These are phyloP conservation scores for Malassezia obtusa DNA, from an alignment of 1,284 basidiomycete species.

Conservation along the genomic window DNA sequence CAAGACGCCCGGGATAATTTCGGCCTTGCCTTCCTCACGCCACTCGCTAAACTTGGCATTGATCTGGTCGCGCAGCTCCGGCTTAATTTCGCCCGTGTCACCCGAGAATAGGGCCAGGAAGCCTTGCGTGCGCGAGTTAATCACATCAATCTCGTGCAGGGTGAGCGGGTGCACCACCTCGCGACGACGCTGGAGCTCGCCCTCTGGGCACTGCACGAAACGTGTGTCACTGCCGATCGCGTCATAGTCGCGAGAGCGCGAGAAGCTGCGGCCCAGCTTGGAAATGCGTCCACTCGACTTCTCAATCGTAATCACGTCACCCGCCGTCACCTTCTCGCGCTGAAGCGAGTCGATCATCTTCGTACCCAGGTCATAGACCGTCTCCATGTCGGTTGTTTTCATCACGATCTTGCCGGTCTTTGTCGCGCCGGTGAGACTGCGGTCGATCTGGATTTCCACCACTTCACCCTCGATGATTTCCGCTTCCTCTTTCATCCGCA, in stretches of 20 bases:
- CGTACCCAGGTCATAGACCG: constrained; percentile 92
- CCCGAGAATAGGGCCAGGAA: constrained; percentile 59
- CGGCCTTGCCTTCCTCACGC: constrained; percentile 97
- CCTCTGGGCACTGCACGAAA: constrained; percentile 95
- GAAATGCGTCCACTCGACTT: constrained; percentile 92
- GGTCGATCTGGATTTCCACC: constrained; percentile 95
- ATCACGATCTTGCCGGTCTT: constrained; percentile 96
- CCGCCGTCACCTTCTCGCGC: constrained; percentile 92
- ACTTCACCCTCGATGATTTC: constrained; percentile 97
- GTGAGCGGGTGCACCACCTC: constrained; percentile 95
- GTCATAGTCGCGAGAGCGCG: constrained; percentile 91
- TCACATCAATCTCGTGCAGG: constrained; percentile 96
- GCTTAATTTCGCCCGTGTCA: constrained; percentile 97
- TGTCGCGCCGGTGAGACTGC: constrained; percentile 89
- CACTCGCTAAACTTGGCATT: constrained; percentile 94
- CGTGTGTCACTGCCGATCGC: constrained; percentile 87
- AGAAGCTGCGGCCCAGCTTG: constrained; percentile 90
- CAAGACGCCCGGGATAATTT: constrained; percentile 78
- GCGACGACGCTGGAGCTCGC: constrained; percentile 92
- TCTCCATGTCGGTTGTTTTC: constrained; percentile 99
- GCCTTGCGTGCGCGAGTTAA: constrained; percentile 93
- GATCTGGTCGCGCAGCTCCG: constrained; percentile 90
- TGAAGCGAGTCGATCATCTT: constrained; percentile 98
- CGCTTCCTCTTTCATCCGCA: constrained; percentile 92
- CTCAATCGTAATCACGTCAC: constrained; percentile 92